A percentile compares a stretch with the other conserved stretches of the same genome.
phyloP scores from a whole-genome alignment of 371 early-diverging fungal genomes.

The Mucor velutinosus region DNA sequence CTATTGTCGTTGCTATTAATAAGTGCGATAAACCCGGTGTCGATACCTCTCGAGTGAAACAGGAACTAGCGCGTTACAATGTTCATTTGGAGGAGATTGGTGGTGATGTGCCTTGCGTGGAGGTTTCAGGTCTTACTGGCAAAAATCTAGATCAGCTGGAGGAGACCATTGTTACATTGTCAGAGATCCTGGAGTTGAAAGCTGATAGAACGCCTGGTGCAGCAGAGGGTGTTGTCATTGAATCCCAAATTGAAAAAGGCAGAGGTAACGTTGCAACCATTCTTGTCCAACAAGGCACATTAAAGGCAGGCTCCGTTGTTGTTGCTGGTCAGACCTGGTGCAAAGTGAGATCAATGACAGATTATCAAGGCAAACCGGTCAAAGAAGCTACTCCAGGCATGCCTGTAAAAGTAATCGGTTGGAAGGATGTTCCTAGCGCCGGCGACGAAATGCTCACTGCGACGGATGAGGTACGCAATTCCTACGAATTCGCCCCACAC shows the following conservation, averaged over 20 bases:
- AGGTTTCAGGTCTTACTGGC: constrained; percentile 88
- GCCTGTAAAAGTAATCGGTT: constrained; percentile 90
- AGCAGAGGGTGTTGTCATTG: constrained; percentile 88
- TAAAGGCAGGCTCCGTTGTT: constrained; percentile 74
- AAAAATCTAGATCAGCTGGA: constrained; percentile 85
- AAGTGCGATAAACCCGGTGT: constrained; percentile 94
- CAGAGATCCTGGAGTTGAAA: constrained; percentile 84
- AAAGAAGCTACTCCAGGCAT: constrained; percentile 85
- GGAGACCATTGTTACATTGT: constrained; percentile 83
- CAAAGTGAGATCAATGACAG: constrained; percentile 83
- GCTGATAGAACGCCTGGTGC: constrained; percentile 73
- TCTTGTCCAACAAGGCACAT: constrained; percentile 85
- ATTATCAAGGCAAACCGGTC: constrained; percentile 74
- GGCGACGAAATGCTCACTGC: constrained; percentile 90
- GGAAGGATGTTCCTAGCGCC: constrained; percentile 90
- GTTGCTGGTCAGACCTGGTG: constrained; percentile 89
- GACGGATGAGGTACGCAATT: constrained; percentile 54
- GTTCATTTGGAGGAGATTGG: constrained; percentile 92
- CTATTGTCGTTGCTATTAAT: constrained; percentile 95
- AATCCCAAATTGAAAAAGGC: constrained; percentile 87
- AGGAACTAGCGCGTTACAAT: constrained; percentile 76
- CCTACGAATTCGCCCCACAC: not conserved
- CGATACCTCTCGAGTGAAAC: constrained; percentile 72
- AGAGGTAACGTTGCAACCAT: constrained; percentile 86
- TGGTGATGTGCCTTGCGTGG: constrained; percentile 90